Evolutionary conservation across 306 rosid species (phyloP).

Genomic region (Malus asiatica): DNA sequence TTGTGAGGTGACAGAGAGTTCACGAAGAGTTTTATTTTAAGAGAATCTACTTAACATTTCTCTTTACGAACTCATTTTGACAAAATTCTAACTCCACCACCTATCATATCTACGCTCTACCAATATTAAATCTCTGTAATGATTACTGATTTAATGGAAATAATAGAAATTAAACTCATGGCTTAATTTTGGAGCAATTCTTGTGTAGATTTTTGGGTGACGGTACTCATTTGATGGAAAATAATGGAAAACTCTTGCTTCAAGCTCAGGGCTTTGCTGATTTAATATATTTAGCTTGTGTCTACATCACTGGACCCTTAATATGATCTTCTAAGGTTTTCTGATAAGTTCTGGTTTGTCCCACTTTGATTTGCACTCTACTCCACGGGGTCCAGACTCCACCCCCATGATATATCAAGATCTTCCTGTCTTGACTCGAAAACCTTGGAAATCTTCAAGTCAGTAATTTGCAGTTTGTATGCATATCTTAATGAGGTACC

Average conservation of each 20-base stretch:
- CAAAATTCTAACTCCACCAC: neutral
- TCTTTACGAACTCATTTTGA: too few species aligned
- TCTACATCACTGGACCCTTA: neutral
- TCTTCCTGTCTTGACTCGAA: neutral
- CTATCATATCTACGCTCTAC: too few species aligned
- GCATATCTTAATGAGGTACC: neutral
- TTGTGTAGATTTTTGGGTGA: neutral
- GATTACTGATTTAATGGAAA: neutral
- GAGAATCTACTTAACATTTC: too few species aligned
- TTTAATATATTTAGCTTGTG: neutral
- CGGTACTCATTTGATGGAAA: neutral
- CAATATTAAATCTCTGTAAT: too few species aligned
- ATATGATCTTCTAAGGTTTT: neutral
- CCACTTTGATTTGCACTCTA: neutral
- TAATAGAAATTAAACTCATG: neutral
- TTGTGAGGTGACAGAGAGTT: rapidly evolving
- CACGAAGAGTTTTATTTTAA: too few species aligned
- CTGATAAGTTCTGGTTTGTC: neutral
- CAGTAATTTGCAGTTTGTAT: neutral
- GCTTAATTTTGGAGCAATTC: neutral
- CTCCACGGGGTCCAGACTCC: too few species aligned
- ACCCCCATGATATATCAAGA: too few species aligned
- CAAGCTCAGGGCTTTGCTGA: neutral
- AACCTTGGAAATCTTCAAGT: neutral
- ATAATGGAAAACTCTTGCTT: neutral